A percentile compares a stretch with the other conserved stretches of the same genome.
Evolutionary conservation across 2,329 filamentous ascomycete genomes (phyloP).

Genomic region (Stagonosporopsis tanaceti): DNA sequence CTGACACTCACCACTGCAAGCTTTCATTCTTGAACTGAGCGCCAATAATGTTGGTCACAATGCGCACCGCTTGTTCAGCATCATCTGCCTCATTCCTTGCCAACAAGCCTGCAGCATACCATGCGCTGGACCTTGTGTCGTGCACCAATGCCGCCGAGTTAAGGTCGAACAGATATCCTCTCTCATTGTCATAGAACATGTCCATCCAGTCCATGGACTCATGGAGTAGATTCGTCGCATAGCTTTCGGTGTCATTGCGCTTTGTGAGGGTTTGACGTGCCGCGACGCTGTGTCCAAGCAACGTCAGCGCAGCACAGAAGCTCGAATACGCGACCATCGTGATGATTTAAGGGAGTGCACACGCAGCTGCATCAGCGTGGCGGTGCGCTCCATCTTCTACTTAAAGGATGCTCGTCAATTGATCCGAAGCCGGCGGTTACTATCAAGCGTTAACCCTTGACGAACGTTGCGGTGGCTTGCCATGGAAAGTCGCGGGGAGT

Average conservation of each 20-base stretch:
- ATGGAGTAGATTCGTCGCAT: constrained; percentile 36
- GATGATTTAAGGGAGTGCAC: neutral
- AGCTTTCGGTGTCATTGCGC: constrained; percentile 29
- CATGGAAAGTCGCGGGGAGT: constrained; percentile 15
- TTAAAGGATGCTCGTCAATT: neutral
- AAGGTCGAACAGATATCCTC: constrained; percentile 63
- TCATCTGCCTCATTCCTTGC: constrained; percentile 63
- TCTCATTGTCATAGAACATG: constrained; percentile 60
- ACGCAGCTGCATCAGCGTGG: neutral
- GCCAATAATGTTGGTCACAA: constrained; percentile 62
- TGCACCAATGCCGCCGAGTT: constrained; percentile 59
- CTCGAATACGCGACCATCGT: constrained; percentile 19
- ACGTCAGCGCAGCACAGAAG: constrained; percentile 22
- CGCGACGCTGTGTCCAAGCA: constrained; percentile 14
- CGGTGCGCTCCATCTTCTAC: constrained; percentile 9
- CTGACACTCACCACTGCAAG: constrained; percentile 61
- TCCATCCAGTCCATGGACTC: constrained; percentile 66
- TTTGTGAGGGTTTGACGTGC: constrained; percentile 17
- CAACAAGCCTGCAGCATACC: constrained; percentile 67
- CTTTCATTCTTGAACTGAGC: constrained; percentile 62
- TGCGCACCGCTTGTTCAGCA: constrained; percentile 60
- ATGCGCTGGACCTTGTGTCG: constrained; percentile 64
- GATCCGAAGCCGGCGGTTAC: constrained; percentile 7
- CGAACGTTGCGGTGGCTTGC: constrained; percentile 8
- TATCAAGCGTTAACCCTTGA: neutral